These are phyloP conservation scores for Aspergillus calidoustus DNA, from an alignment of 2,329 filamentous ascomycete species.

Conservation along the genomic window DNA sequence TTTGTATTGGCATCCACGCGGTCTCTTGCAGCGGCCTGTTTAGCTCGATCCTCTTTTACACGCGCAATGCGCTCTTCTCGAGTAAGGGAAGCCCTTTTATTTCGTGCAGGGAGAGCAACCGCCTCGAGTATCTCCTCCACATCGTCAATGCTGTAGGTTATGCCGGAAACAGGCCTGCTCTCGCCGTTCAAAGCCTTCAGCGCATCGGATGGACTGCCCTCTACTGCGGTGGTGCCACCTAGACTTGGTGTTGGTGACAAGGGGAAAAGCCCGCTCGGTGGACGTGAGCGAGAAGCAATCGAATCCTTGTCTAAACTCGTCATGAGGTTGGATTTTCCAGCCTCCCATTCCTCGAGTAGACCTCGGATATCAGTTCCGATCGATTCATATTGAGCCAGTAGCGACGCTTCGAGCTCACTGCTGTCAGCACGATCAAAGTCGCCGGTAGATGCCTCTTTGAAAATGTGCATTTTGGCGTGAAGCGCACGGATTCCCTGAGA, in stretches of 20 bases:
- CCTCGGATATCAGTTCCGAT: conserved; percentile 85
- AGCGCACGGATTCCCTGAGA: conserved; percentile 89
- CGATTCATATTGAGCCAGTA: conserved; percentile 91
- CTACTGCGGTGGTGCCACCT: conserved; percentile 53
- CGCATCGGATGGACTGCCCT: conserved; percentile 68
- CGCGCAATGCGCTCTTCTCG: conserved; percentile 85
- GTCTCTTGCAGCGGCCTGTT: conserved; percentile 72
- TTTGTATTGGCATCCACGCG: conserved; percentile 80
- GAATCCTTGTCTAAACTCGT: conserved; percentile 82
- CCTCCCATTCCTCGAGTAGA: conserved; percentile 83
- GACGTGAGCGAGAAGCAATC: conserved; percentile 61
- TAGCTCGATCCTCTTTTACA: conserved; percentile 84
- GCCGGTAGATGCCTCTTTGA: conserved; percentile 86
- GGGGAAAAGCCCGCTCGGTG: conserved; percentile 52
- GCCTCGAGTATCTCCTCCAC: conserved; percentile 91
- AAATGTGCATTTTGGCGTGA: conserved; percentile 90
- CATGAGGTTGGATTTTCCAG: conserved; percentile 80
- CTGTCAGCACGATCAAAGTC: conserved; percentile 72
- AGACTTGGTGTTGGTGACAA: conserved; percentile 52
- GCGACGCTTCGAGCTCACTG: conserved; percentile 74
- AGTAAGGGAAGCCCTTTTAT: conserved; percentile 71
- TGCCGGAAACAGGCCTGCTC: conserved; percentile 34
- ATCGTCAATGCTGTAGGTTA: conserved; percentile 37
- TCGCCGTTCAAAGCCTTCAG: conserved; percentile 80
- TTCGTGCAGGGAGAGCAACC: conserved; percentile 71